Evolutionary conservation across 768 basidiomycete species (phyloP).

Genomic region (Naematelia encephala): DNA sequence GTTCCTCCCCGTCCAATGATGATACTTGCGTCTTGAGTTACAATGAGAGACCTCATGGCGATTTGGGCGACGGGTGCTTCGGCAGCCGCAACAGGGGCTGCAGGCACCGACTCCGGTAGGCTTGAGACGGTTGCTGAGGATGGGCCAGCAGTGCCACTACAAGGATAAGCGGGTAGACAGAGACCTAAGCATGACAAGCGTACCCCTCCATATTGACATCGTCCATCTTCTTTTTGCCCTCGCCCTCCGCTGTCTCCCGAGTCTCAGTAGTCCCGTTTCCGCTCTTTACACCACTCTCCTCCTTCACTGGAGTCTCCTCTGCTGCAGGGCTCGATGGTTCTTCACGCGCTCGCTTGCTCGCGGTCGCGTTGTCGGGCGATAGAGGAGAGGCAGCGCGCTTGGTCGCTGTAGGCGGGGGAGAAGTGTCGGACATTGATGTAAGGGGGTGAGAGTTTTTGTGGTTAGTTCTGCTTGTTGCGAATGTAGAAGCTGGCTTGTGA

Average conservation of each 20-base stretch:
- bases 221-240: conserved; percentile 26
- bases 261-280: conserved; percentile 14
- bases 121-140: conserved; percentile 19
- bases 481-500: background rate
- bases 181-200: conserved; percentile 1
- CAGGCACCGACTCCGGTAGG: conserved; percentile 22
- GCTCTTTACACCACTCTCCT: conserved; percentile 4
- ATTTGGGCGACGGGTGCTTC: conserved; percentile 63
- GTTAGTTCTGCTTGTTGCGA: conserved; percentile 11
- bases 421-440: conserved; percentile 22
- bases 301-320: background rate
- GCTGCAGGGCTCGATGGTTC: conserved; percentile 6
- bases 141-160: conserved; percentile 23
- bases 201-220: conserved; percentile 37
- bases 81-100: conserved; percentile 30
- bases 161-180: background rate
- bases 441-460: conserved; percentile 8
- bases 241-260: conserved; percentile 8
- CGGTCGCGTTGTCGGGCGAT: conserved; percentile 16
- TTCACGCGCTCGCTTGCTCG: conserved; percentile 18
- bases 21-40: conserved; percentile 98
- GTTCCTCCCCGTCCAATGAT: conserved; percentile 95
- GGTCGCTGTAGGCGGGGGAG: conserved; percentile 23
- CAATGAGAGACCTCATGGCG: conserved; percentile 96
- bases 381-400: conserved; percentile 26